phyloP scores from a whole-genome alignment of 352 stramenopile genomes.

The Globisporangium perplexum region DNA sequence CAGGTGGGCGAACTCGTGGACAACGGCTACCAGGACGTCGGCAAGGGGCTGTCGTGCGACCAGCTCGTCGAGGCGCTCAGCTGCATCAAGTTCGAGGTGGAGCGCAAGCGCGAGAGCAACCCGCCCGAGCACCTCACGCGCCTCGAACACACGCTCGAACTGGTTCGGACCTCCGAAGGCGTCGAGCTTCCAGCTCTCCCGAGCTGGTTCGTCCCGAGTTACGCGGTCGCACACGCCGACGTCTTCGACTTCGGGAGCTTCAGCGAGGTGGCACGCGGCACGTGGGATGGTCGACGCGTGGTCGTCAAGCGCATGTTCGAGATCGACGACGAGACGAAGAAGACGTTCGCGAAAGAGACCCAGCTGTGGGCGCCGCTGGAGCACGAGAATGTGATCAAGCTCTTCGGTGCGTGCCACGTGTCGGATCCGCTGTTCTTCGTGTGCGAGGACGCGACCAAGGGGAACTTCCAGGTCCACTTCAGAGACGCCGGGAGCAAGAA shows the following conservation, averaged over 20 bases:
- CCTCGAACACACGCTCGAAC: neutral
- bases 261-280: conserved; percentile 7
- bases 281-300: conserved; percentile 6
- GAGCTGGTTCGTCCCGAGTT: conserved; percentile 7
- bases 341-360: conserved; percentile 8
- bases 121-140: neutral
- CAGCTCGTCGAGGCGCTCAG: neutral
- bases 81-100: neutral
- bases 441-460: neutral
- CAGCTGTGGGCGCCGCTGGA: conserved; percentile 3
- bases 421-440: neutral
- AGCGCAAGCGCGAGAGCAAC: neutral
- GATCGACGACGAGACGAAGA: neutral
- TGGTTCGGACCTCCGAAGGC: neutral
- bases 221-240: conserved; percentile 6
- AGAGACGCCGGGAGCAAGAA: neutral
- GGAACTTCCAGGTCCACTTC: neutral
- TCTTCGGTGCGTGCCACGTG: conserved; percentile 9
- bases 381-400: conserved; percentile 7
- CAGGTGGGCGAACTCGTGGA: neutral
- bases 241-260: conserved; percentile 8
- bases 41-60: neutral
- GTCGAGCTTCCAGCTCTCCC: conserved; percentile 5
- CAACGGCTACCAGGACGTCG: neutral
- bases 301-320: conserved; percentile 8